Evolutionary conservation across 192 early-diverging fungal genomes (phyloP).

Genomic region (Umbelopsis isabellina): DNA sequence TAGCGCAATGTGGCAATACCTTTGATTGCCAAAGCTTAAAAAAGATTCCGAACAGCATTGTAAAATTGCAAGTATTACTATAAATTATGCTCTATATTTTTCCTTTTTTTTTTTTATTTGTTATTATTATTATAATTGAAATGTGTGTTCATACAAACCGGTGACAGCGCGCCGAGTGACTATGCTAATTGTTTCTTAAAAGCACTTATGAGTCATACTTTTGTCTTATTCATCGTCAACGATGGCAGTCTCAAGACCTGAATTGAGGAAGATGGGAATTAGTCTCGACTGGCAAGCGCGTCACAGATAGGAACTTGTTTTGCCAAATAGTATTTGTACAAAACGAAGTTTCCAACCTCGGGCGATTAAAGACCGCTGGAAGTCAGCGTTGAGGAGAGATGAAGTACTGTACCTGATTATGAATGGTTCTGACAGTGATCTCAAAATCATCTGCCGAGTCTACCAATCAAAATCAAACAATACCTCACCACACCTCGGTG

Average conservation of each 20-base stretch:
- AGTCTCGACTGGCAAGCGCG: conserved; percentile 13
- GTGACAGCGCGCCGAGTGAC: too few relatives aligned
- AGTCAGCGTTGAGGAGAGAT: not conserved
- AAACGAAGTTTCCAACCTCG: conserved; percentile 8
- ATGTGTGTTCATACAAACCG: too few relatives aligned
- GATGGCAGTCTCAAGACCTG: conserved; percentile 9
- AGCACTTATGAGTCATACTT: not conserved
- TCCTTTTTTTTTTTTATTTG: not conserved
- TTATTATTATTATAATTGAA: not conserved
- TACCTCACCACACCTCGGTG: not conserved
- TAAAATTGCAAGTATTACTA: not conserved
- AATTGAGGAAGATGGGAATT: not conserved
- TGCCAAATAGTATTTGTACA: not conserved
- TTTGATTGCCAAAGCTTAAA: not conserved
- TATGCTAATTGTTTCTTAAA: not conserved
- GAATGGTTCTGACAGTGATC: not conserved
- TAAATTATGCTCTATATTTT: too few relatives aligned
- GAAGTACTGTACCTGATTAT: not conserved
- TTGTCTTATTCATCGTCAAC: conserved; percentile 10
- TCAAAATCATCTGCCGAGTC: not conserved
- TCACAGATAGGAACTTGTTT: conserved; percentile 8
- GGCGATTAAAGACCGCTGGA: conserved; percentile 16
- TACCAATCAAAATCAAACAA: not conserved
- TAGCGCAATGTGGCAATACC: conserved; percentile 1
- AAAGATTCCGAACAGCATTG: not conserved